Evolutionary conservation across 2,329 filamentous ascomycete species (phyloP), one percentile per base, ranked within the genome.

Genomic region (Xylariaceae sp.): DNA sequence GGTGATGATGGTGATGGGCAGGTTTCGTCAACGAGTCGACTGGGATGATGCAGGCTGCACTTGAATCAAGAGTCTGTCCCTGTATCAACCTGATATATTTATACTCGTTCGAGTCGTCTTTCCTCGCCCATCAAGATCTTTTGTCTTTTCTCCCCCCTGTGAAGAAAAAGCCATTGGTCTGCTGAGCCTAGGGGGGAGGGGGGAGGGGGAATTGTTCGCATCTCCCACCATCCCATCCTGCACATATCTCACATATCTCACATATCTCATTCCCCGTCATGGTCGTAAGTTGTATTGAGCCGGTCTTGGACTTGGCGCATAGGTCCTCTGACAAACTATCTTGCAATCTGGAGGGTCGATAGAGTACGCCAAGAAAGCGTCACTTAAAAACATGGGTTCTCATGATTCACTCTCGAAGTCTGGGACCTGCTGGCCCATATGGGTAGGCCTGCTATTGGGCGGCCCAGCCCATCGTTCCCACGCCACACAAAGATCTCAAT

Each of bases 301-400:
- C 52, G 57, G 19, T 19, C 30, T 45, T 27, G 19, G 52, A 60
- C 58, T 60, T 60, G 58, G 58, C 58, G 58, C 55, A 58, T 53
- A 50, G 43, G 50, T 49, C 32, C 39, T 55, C 39, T 35, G 52
- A 50, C 51, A 51, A 19, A 50, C 43, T 52, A 47, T 49, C 41
- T 53, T 35, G 47, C 32, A 50, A 60, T 31, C 42, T 7, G 29
- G 57, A 12, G 46, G 48, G 37, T 29, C 27, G 32, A 41, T 54
- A 57, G 46, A 34, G 50, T 46, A 39, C 47, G 58, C 58, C 58
- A 58, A 55, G 55, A 47, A 19, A 37, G 46, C n/a, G 40, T 54
- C 40, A 40, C 31, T 37, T 47, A 41, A 47, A 41, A 47, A 37
- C n/a, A 8, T 41, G 29, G 53, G 47, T 7, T 42, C 37, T 49